phyloP scores from a whole-genome alignment of 805 yeast genomes.

The Cyberlindnera mrakii region DNA sequence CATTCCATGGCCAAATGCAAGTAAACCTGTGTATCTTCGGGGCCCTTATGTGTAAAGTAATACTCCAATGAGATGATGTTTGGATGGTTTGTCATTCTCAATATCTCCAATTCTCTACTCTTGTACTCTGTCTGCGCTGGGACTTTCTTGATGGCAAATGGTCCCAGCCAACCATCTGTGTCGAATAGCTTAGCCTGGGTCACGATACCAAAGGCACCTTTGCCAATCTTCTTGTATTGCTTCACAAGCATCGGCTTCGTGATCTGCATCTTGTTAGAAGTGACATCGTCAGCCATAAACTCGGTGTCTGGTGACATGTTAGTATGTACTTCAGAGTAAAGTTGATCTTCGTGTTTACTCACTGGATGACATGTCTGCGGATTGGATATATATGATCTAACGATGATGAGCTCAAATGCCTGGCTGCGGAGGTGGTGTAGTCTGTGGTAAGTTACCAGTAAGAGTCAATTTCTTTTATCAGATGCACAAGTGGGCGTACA shows the following conservation, averaged over 20 bases:
- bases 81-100: conserved; percentile 73
- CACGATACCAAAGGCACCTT: conserved; percentile 84
- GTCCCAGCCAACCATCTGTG: conserved; percentile 57
- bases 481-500: too few relatives aligned
- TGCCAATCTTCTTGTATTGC: conserved; percentile 72
- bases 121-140: conserved; percentile 87
- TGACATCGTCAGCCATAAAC: conserved; percentile 54
- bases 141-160: conserved; percentile 77
- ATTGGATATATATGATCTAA: too few relatives aligned
- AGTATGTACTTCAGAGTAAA: not conserved
- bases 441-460: too few relatives aligned
- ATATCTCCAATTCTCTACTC: conserved; percentile 71
- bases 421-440: too few relatives aligned
- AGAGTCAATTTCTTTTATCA: too few relatives aligned
- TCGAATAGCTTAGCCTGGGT: conserved; percentile 59
- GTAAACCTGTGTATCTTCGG: conserved; percentile 58
- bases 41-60: conserved; percentile 63
- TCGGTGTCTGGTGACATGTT: conserved; percentile 23
- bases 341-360: not conserved
- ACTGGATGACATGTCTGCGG: not conserved
- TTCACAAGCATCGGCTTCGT: conserved; percentile 59
- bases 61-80: conserved; percentile 65
- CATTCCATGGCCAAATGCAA: conserved; percentile 87
- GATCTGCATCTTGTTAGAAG: conserved; percentile 48
- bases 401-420: too few relatives aligned